A percentile compares a stretch with the other conserved stretches of the same genome.
Evolutionary conservation across 2,329 filamentous ascomycete genomes (phyloP).

Genomic region (Botrytis medusae): DNA sequence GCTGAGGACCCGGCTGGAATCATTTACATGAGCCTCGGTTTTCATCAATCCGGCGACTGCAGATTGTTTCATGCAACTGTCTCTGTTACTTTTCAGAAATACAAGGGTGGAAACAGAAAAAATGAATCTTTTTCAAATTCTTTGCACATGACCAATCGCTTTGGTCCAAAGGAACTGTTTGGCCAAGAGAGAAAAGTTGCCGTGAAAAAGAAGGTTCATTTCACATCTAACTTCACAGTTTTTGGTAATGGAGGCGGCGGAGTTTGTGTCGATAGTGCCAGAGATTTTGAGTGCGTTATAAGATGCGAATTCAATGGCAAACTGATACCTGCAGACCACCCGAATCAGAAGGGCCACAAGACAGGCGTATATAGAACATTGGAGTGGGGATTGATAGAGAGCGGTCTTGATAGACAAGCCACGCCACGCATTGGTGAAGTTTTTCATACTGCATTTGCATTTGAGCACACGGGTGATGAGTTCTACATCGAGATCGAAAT

Average conservation of each 20-base stretch:
- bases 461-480: background rate
- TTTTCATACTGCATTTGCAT: background rate
- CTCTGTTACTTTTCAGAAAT: background rate
- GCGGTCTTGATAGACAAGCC: background rate
- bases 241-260: background rate
- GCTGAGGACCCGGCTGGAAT: background rate
- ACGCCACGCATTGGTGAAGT: background rate
- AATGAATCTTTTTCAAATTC: background rate
- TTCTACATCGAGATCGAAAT: background rate
- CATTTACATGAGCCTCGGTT: background rate
- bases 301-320: background rate
- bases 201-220: background rate
- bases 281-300: background rate
- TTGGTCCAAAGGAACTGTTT: background rate
- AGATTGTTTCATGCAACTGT: background rate
- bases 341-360: background rate
- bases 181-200: background rate
- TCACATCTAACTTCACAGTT: background rate
- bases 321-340: background rate
- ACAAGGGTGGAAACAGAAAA: background rate
- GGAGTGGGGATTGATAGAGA: background rate
- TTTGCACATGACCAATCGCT: background rate
- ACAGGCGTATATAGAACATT: background rate
- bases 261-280: background rate
- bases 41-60: background rate